Evolutionary conservation across 2,329 filamentous ascomycete species (phyloP), one percentile per base, ranked within the genome.

Genomic region (Ophiostoma piceae): DNA sequence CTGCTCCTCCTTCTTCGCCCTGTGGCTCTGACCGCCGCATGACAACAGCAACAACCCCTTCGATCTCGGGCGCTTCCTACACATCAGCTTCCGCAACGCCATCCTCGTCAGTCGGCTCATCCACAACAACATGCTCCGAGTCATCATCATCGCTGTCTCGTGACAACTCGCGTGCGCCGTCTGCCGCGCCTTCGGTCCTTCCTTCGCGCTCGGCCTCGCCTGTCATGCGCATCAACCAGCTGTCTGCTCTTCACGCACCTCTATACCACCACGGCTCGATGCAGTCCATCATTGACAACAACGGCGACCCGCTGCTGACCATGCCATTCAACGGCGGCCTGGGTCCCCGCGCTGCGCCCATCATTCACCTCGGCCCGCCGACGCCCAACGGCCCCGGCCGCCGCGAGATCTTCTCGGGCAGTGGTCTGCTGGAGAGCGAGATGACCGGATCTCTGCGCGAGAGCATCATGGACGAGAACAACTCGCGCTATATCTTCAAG

Each of bases 251-350:
- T 22, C 57, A 62, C 54, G 47, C 35, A 14, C 43, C 66, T 1
- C 57, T 71, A 4, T 65, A 37, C 8, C 29, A 65, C 39, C 69
- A 68, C 66, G 60, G 60, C 26, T 66, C 69, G 11, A 57, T 69
- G 19, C 69, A 57, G 11, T 51, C 65, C 1, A 19, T 67, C 14
- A 41, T 54, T 16, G 64, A 68, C 65, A 37, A 51, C 64, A 65
- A 65, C 35, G 70, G 71, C 65, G 26, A 22, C 19, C 35, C 60
- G 4, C 37, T 70, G 16, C 54, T 67, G 22, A n/a, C 54, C 14
- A 66, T 71, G 43, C 71, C 69, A 1, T 72, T 72, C 54, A 72
- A 72, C 54, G 71, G 71, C 8, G 68, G 66, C 19, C 68, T 51
- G 22, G 71, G 71, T 1, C 69, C 69, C 35, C 71, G 71, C 3